These are phyloP conservation scores for Fallopia convolvulus DNA, from an alignment of 148 eudicot genomes.

Conservation along the genomic window DNA sequence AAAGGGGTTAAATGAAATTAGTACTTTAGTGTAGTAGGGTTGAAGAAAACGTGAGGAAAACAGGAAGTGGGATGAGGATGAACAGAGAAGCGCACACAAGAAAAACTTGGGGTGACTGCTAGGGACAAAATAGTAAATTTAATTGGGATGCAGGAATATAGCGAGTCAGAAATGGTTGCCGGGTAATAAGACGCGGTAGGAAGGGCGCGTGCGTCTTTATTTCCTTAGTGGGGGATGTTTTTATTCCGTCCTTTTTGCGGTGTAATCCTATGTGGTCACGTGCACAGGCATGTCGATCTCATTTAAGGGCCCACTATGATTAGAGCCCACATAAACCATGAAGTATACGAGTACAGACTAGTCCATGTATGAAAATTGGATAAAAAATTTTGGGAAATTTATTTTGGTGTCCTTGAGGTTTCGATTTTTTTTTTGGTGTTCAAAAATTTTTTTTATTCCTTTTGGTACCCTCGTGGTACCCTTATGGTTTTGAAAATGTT, in stretches of 20 bases:
- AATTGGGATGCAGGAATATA: not conserved
- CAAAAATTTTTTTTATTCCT: no score
- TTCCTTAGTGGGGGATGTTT: not conserved
- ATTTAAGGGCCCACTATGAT: not conserved
- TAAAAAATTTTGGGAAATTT: no score
- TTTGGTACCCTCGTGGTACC: no score
- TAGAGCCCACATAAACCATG: not conserved
- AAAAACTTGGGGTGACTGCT: not conserved
- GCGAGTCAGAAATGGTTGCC: not conserved
- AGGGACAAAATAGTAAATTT: not conserved
- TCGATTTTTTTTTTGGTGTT: no score
- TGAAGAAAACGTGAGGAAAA: slow-evolving; percentile 1
- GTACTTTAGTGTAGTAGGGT: not conserved
- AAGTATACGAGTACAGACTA: not conserved
- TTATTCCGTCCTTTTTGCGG: slow-evolving; percentile 7
- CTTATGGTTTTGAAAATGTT: no score
- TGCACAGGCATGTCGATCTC: not conserved
- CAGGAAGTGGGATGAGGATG: not conserved
- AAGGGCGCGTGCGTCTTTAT: not conserved
- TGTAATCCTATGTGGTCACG: slow-evolving; percentile 8
- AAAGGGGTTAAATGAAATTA: not conserved
- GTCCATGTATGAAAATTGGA: not conserved
- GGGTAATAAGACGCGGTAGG: not conserved
- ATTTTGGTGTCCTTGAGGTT: no score
- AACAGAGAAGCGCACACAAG: not conserved